A percentile compares a stretch with the other conserved stretches of the same genome.
These are phyloP conservation scores for Ceriops zippeliana DNA, from an alignment of 345 rosid genomes.

Conservation along the genomic window DNA sequence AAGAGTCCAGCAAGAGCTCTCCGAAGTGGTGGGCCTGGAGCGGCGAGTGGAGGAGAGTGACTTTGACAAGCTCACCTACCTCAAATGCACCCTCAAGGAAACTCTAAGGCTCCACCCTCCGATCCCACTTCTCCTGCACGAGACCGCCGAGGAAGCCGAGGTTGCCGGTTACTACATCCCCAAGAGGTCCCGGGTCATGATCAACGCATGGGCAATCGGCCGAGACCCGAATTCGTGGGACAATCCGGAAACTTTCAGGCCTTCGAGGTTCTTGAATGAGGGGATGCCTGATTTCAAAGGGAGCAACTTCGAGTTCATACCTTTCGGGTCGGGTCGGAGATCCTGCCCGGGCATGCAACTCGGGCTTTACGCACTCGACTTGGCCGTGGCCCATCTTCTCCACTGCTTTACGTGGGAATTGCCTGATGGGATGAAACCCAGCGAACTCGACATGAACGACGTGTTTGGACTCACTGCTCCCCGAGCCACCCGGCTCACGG, in stretches of 20 bases:
- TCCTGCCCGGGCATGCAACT: slow-evolving; percentile 47
- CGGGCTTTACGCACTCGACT: slow-evolving; percentile 37
- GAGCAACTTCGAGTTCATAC: slow-evolving; percentile 30
- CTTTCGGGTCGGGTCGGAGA: slow-evolving; percentile 43
- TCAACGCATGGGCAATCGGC: slow-evolving; percentile 46
- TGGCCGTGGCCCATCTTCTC: slow-evolving; percentile 32
- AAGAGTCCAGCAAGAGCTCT: slow-evolving; percentile 18
- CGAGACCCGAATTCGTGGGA: slow-evolving; percentile 29
- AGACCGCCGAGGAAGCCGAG: slow-evolving; percentile 29
- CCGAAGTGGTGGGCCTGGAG: slow-evolving; percentile 17
- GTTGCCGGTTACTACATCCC: slow-evolving; percentile 36
- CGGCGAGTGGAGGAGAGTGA: slow-evolving; percentile 17
- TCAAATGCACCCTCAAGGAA: slow-evolving; percentile 23
- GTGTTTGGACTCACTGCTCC: slow-evolving; percentile 50
- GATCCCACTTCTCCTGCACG: slow-evolving; percentile 40
- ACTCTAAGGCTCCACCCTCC: slow-evolving; percentile 31
- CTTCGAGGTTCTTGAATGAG: slow-evolving; percentile 28
- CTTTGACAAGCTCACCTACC: slow-evolving; percentile 17
- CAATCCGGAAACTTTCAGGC: slow-evolving; percentile 32
- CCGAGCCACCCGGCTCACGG: slow-evolving; percentile 35
- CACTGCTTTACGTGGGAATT: slow-evolving; percentile 42
- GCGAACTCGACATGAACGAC: slow-evolving; percentile 38
- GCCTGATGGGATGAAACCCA: slow-evolving; percentile 34
- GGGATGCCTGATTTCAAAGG: slow-evolving; percentile 38
- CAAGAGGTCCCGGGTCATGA: slow-evolving; percentile 30